These are phyloP conservation scores for Schrenkiella parvula DNA, from an alignment of 345 rosid genomes.

Conservation along the genomic window DNA sequence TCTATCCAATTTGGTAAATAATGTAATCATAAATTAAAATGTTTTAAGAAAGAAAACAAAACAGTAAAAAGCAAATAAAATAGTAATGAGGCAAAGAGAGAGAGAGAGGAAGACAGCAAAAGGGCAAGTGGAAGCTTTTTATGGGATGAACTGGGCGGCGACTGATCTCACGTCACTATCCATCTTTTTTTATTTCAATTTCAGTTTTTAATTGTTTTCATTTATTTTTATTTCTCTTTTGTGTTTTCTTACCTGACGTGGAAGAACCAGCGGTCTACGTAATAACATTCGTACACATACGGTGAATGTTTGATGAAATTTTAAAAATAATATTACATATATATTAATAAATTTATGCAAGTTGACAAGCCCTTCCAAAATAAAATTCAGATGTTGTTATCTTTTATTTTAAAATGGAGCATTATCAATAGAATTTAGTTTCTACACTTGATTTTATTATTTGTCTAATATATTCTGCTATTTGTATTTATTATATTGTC, in stretches of 20 bases:
- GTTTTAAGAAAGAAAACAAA: background rate
- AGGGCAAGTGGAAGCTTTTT: slow-evolving; percentile 53
- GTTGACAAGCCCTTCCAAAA: slow-evolving; percentile 24
- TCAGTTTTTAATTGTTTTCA: background rate
- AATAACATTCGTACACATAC: slow-evolving; percentile 15
- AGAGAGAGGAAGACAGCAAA: slow-evolving; percentile 29
- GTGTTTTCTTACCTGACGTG: slow-evolving; percentile 7
- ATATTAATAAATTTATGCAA: slow-evolving; percentile 15
- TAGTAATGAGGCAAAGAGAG: background rate
- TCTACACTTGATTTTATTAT: too few relatives aligned
- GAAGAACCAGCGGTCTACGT: slow-evolving; percentile 22
- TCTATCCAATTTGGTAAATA: background rate
- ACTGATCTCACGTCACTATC: slow-evolving; percentile 37
- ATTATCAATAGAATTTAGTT: background rate
- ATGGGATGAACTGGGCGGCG: slow-evolving; percentile 62
- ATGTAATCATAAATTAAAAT: background rate
- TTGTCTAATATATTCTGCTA: too few relatives aligned
- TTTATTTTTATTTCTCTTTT: background rate
- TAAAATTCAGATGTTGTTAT: background rate
- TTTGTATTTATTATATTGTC: too few relatives aligned
- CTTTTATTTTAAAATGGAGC: background rate
- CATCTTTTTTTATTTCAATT: background rate
- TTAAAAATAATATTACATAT: background rate
- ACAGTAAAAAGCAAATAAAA: background rate
- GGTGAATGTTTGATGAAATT: slow-evolving; percentile 17